Conservation (phyloP, 495 filamentous ascomycete species). For the Tuber magnatum region DNA sequence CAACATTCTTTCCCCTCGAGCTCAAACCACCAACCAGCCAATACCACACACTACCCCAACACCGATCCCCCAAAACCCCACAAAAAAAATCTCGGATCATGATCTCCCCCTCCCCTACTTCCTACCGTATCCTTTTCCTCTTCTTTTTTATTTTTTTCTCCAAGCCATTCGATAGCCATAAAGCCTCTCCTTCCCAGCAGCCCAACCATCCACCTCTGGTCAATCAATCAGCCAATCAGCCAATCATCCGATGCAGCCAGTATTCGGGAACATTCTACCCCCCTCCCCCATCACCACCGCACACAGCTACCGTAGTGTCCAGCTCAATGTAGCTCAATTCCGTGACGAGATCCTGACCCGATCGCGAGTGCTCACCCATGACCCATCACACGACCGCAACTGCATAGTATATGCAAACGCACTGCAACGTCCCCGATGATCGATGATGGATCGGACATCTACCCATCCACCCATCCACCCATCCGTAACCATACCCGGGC, state of each 20-base stretch:
- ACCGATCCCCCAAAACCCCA: neutral
- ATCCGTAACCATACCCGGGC: neutral
- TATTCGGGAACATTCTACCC: neutral
- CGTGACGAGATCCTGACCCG: neutral
- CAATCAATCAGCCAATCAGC: neutral
- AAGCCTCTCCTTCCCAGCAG: neutral
- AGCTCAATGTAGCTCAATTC: neutral
- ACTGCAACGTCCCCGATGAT: conserved; percentile 1
- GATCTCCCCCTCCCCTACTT: neutral
- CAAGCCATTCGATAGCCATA: neutral
- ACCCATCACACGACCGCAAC: neutral
- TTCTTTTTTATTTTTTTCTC: neutral
- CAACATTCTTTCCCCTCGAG: neutral
- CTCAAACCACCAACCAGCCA: neutral
- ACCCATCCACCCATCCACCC: neutral
- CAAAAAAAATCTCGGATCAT: neutral
- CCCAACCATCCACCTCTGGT: neutral
- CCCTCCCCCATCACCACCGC: neutral
- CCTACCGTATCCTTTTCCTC: neutral
- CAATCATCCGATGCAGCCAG: too few species aligned
- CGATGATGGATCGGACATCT: conserved; percentile 1
- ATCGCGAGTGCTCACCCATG: neutral
- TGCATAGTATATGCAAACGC: neutral
- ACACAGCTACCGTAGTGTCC: neutral
- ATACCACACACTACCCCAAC: neutral